phyloP scores from a whole-genome alignment of 192 early-diverging fungal genomes.

The Fimicolochytrium jonesii region DNA sequence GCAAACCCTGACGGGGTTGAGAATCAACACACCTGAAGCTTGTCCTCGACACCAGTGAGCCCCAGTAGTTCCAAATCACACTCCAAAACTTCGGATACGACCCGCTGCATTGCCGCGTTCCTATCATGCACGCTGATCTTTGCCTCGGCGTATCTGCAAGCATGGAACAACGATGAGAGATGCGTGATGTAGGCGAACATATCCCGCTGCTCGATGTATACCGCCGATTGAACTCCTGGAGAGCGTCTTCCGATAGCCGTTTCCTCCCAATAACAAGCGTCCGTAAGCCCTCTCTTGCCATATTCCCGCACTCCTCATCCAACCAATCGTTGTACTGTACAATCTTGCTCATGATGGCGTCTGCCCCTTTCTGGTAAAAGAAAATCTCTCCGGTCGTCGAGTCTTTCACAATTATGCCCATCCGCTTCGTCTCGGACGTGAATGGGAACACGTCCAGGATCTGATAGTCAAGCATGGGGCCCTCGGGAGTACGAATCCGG shows the following conservation, averaged over 20 bases:
- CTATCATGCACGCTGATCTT: constrained; percentile 64
- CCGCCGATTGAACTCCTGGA: constrained; percentile 21
- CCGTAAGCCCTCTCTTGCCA: constrained; percentile 92
- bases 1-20: not conserved
- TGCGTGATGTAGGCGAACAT: too few species aligned
- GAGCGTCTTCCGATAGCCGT: constrained; percentile 62
- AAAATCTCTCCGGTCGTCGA: constrained; percentile 65
- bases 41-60: constrained; percentile 93
- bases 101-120: constrained; percentile 61
- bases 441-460: constrained; percentile 96
- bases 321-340: constrained; percentile 94
- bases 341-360: constrained; percentile 82
- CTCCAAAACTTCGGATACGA: constrained; percentile 68
- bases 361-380: constrained; percentile 94
- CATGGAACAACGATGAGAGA: too few species aligned
- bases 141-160: constrained; percentile 58
- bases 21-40: constrained; percentile 61
- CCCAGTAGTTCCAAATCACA: constrained; percentile 86
- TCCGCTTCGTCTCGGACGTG: constrained; percentile 95
- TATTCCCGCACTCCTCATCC: constrained; percentile 95
- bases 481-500: constrained; percentile 8
- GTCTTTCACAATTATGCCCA: constrained; percentile 89
- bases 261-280: constrained; percentile 91
- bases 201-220: too few species aligned
- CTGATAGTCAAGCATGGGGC: constrained; percentile 54